Conservation (phyloP, 768 basidiomycete genomes). For the Lactarius quietus region DNA sequence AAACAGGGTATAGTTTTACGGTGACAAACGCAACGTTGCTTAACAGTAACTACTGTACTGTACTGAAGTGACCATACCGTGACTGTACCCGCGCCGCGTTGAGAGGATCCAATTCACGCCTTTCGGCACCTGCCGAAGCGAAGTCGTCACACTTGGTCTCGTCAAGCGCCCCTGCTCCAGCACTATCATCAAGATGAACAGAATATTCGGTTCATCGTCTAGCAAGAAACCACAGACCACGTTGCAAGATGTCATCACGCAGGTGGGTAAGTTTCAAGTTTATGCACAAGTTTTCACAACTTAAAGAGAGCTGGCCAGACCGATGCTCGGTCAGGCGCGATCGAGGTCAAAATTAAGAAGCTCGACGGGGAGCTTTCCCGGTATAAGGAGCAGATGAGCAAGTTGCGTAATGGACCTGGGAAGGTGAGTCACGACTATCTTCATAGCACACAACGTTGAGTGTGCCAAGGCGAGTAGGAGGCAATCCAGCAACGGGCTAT, state of each 20-base stretch:
- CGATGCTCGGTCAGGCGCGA: slow-evolving; percentile 77
- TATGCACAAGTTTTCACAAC: slow-evolving; percentile 8
- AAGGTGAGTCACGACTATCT: slow-evolving; percentile 56
- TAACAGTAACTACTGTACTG: too few relatives aligned
- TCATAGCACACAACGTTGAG: neutral
- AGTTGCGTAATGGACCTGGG: slow-evolving; percentile 89
- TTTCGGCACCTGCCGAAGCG: too few relatives aligned
- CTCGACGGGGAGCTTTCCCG: slow-evolving; percentile 87
- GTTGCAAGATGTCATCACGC: slow-evolving; percentile 89
- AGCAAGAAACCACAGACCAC: slow-evolving; percentile 81
- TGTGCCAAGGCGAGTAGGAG: slow-evolving; percentile 43
- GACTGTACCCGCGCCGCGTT: too few relatives aligned
- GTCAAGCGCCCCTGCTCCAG: too few relatives aligned
- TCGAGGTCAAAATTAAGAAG: slow-evolving; percentile 97
- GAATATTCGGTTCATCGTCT: slow-evolving; percentile 74
- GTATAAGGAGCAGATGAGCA: slow-evolving; percentile 96
- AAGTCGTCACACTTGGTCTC: too few relatives aligned
- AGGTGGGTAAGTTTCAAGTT: slow-evolving; percentile 46
- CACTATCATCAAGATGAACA: slow-evolving; percentile 78
- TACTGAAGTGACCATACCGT: too few relatives aligned
- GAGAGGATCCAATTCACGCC: too few relatives aligned
- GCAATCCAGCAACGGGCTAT: slow-evolving; percentile 95
- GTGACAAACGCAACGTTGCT: too few relatives aligned
- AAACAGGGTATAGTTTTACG: too few relatives aligned
- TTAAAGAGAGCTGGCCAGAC: slow-evolving; percentile 54